Evolutionary conservation across 2,329 filamentous ascomycete genomes (phyloP).

Genomic region (Davidsoniella neocaledoniae): DNA sequence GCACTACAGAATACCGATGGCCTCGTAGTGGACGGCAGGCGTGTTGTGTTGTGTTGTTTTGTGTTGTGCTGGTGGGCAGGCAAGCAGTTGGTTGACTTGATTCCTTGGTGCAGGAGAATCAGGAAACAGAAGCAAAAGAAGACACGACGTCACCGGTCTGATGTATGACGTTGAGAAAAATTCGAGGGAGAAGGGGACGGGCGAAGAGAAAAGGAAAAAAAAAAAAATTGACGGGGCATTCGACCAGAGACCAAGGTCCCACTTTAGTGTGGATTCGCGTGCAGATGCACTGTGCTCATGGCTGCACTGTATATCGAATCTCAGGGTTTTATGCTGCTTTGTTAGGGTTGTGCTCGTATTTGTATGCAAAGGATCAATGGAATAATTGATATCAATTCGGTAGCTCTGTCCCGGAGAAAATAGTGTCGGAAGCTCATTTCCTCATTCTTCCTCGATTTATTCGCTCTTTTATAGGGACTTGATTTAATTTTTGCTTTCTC

Average conservation of each 20-base stretch:
- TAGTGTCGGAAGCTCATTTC: too few relatives aligned
- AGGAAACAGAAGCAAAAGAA: slow-evolving; percentile 6
- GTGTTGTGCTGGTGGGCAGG: neutral
- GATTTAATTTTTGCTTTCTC: too few relatives aligned
- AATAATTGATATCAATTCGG: neutral
- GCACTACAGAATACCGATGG: neutral
- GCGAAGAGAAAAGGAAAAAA: slow-evolving; percentile 6
- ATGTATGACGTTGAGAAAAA: slow-evolving; percentile 13
- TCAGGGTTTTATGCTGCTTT: neutral
- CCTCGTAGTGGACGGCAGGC: neutral
- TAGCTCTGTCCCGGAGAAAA: too few relatives aligned
- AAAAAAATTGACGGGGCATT: slow-evolving; percentile 9
- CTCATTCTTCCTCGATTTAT: too few relatives aligned
- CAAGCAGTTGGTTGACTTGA: too few relatives aligned
- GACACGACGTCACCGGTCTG: slow-evolving; percentile 13
- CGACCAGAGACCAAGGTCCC: slow-evolving; percentile 5
- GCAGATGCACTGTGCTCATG: neutral
- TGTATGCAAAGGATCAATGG: neutral
- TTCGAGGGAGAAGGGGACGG: slow-evolving; percentile 12
- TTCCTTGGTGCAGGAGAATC: neutral
- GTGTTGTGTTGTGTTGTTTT: neutral
- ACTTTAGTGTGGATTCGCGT: neutral
- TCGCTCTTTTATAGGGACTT: too few relatives aligned
- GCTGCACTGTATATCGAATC: neutral
- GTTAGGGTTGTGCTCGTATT: neutral